Evolutionary conservation across 2,329 filamentous ascomycete genomes (phyloP).

Genomic region (Curvularia sp.): DNA sequence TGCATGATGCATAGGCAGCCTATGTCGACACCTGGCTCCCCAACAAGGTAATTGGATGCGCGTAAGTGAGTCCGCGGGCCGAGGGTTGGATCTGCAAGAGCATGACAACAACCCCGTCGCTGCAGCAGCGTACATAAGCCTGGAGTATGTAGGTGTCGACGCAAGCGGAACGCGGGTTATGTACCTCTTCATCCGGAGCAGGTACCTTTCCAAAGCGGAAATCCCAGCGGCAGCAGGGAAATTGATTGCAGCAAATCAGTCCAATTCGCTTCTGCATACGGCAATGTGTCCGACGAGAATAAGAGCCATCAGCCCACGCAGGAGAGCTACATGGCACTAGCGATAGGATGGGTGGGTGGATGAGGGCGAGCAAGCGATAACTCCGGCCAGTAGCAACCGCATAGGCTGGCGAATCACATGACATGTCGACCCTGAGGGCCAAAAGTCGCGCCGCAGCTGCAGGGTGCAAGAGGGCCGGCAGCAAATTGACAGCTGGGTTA

Average conservation of each 20-base stretch:
- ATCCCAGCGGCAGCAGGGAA: conserved; percentile 34
- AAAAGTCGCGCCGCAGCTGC: conserved; percentile 16
- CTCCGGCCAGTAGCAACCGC: conserved; percentile 10
- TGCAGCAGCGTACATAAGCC: conserved; percentile 37
- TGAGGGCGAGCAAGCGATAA: conserved; percentile 19
- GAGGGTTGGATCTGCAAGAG: conserved; percentile 47
- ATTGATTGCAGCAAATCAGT: conserved; percentile 40
- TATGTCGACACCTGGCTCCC: conserved; percentile 22
- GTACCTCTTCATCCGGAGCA: conserved; percentile 47
- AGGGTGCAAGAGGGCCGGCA: conserved; percentile 19
- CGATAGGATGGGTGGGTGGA: conserved; percentile 17
- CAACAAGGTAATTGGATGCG: conserved; percentile 33
- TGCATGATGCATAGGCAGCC: conserved; percentile 41
- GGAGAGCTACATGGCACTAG: conserved; percentile 25
- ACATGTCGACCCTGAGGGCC: conserved; percentile 5
- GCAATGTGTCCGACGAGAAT: conserved; percentile 35
- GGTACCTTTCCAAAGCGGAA: conserved; percentile 38
- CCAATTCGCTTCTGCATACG: conserved; percentile 28
- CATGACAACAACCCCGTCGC: conserved; percentile 43
- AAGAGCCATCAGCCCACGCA: conserved; percentile 25
- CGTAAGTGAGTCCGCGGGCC: conserved; percentile 45
- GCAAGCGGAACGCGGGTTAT: conserved; percentile 41
- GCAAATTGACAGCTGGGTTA: conserved; percentile 4
- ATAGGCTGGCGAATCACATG: conserved; percentile 27
- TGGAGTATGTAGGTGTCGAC: conserved; percentile 31